Evolutionary conservation across 306 rosid species (phyloP).

Genomic region (Glycine latifolia): DNA sequence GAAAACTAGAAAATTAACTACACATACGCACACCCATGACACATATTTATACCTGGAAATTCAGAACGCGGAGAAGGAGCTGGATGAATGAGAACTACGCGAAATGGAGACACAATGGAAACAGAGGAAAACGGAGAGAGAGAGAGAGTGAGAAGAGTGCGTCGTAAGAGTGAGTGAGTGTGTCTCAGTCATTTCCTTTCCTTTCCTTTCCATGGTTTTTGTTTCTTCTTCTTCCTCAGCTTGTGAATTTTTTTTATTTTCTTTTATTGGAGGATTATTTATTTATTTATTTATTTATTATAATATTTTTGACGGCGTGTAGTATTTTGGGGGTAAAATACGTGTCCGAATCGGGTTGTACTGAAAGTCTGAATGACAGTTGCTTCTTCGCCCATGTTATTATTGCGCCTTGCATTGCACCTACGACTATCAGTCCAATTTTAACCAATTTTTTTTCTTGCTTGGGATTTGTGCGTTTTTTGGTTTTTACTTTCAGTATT

Average conservation of each 20-base stretch:
- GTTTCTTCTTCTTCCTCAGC: conserved; percentile 10
- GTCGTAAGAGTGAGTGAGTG: not conserved
- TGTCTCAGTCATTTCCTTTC: conserved; percentile 59
- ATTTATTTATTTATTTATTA: not conserved
- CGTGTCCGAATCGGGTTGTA: not conserved
- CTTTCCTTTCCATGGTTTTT: conserved; percentile 54
- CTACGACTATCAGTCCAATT: conserved; percentile 30
- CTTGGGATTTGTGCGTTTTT: conserved; percentile 51
- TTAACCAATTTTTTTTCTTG: not conserved
- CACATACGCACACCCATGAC: too few species aligned
- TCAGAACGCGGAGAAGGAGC: not conserved
- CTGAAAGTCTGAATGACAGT: conserved; percentile 22
- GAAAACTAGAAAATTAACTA: not conserved
- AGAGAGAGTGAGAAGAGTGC: not conserved
- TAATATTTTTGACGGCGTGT: conserved; percentile 3
- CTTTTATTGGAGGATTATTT: not conserved
- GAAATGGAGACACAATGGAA: not conserved
- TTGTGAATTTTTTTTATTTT: not conserved
- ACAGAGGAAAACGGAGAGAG: not conserved
- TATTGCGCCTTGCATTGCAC: not conserved
- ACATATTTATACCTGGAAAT: conserved; percentile 14
- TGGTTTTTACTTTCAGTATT: not conserved
- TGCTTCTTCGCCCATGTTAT: not conserved
- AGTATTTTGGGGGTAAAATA: not conserved
- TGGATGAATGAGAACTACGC: conserved; percentile 23